Percentiles rank a stretch among this genome's conserved stretches.
Conservation (phyloP, 176 grass and related monocot genomes). For the Juncus effusus region DNA sequence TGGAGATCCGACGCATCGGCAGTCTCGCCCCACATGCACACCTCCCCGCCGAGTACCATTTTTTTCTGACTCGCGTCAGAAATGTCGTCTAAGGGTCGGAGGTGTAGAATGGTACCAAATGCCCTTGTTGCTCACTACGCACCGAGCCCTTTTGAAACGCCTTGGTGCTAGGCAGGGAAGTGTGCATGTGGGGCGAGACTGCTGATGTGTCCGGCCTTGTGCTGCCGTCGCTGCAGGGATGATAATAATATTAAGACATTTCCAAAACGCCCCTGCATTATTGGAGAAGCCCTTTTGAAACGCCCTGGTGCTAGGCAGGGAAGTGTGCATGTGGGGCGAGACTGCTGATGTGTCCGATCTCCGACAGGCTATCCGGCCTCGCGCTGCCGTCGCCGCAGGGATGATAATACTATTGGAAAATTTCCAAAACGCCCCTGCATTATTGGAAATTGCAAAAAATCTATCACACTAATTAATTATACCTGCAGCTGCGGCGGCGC, state of each 20-base stretch:
- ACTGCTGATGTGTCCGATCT: constrained; percentile 64
- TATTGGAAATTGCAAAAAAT: no score
- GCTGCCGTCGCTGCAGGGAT: constrained; percentile 83
- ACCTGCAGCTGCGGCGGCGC: constrained; percentile 89
- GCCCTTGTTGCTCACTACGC: constrained; percentile 93
- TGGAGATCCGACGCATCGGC: constrained; percentile 66
- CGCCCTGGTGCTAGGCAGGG: constrained; percentile 84
- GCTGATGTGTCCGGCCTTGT: constrained; percentile 85
- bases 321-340: constrained; percentile 86
- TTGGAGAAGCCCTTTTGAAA: no score
- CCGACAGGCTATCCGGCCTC: constrained; percentile 82
- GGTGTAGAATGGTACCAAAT: constrained; percentile 92
- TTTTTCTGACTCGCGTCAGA: constrained; percentile 42
- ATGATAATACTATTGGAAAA: background rate
- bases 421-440: no score
- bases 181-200: constrained; percentile 96
- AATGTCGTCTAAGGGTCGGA: constrained; percentile 64
- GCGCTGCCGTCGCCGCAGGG: constrained; percentile 32
- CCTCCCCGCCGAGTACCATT: constrained; percentile 70
- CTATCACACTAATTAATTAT: background rate
- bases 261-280: no score
- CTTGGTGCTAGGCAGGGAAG: constrained; percentile 83
- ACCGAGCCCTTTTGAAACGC: no score
- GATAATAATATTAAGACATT: no score
- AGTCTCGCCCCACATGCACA: constrained; percentile 80